Conservation (phyloP, 371 early-diverging fungal species). For the Mucor plumbeus region DNA sequence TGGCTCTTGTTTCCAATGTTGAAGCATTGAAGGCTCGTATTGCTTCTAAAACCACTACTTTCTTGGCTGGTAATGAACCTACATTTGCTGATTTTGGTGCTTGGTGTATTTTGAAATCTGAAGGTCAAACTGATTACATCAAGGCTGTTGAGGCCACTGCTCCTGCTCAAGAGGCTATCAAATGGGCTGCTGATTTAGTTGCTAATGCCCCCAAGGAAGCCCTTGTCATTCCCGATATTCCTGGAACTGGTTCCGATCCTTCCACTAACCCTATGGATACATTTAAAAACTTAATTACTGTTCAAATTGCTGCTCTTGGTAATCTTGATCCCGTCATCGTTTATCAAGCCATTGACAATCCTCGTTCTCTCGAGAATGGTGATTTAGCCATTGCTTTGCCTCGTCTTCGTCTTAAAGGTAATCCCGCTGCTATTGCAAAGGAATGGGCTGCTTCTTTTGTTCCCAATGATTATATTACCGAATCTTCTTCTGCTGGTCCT, state of each 20-base stretch:
- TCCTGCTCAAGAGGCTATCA: slow-evolving; percentile 40
- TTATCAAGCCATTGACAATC: slow-evolving; percentile 61
- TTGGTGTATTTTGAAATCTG: slow-evolving; percentile 52
- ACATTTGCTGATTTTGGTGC: slow-evolving; percentile 50
- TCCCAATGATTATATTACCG: slow-evolving; percentile 62
- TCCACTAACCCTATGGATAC: slow-evolving; percentile 59
- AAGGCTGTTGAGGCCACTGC: slow-evolving; percentile 39
- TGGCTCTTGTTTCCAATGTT: slow-evolving; percentile 17
- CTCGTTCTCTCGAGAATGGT: slow-evolving; percentile 70
- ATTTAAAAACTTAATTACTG: slow-evolving; percentile 62
- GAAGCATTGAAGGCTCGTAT: slow-evolving; percentile 18
- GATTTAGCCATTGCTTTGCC: slow-evolving; percentile 87
- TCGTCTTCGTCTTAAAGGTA: slow-evolving; percentile 85
- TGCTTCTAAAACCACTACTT: slow-evolving; percentile 28
- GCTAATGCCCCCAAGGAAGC: slow-evolving; percentile 28
- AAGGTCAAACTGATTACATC: slow-evolving; percentile 35
- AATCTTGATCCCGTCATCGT: slow-evolving; percentile 56
- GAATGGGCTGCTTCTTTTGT: slow-evolving; percentile 75
- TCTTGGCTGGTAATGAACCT: slow-evolving; percentile 45
- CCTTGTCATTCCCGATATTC: slow-evolving; percentile 35
- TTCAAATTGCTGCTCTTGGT: slow-evolving; percentile 49
- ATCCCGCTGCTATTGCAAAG: slow-evolving; percentile 77
- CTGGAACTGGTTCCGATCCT: slow-evolving; percentile 56
- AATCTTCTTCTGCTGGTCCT: slow-evolving; percentile 72
- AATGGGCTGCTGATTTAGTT: slow-evolving; percentile 32